Base-by-base conservation (phyloP, 1,284 basidiomycete genomes). In the Taiwanofungus camphoratus region DNA sequence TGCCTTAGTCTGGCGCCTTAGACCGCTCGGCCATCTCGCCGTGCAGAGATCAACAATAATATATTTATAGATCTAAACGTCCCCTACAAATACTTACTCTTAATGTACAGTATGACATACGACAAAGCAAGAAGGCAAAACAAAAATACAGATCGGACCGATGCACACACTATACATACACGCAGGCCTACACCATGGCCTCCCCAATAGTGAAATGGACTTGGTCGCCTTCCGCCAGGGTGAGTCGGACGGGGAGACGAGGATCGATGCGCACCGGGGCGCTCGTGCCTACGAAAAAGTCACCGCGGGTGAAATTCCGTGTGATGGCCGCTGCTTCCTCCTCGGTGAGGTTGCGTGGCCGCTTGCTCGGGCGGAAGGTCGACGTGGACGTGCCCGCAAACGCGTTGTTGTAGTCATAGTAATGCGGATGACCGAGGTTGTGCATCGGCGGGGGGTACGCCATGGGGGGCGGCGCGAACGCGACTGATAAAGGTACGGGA, bases 1-100 rank as follows among this genome's bases (percentile, higher is more conserved):
- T 34, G 51, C 79, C 80, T 80, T 82, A 82, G 78, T 84, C 82
- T 84, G 77, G 80, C 80, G 80, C 81, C 81, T 84, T 82, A 78
- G 82, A 85, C 80, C 80, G 79, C 81, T 84, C 81, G 82, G 79
- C 80, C 81, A 83, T 82, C 79, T 80, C 76, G 50, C 60, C 58
- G 8, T 29, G 31, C 16, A 33, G 16, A 33, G 8, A 16, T 33
- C 11, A 16, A 16, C 7, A 9, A 33, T 33, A 9, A 33, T 27
- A 13, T n/a, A n/a, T n/a, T n/a, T n/a, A n/a, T n/a, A n/a, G n/a
- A n/a, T n/a, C n/a, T n/a, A n/a, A n/a, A n/a, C n/a, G n/a, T n/a
- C n/a, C n/a, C n/a, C n/a, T n/a, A n/a, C n/a, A n/a, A n/a, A n/a
- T n/a, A n/a, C n/a, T n/a, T n/a, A n/a, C n/a, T n/a, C n/a, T n/a